These are phyloP conservation scores for Piedraia hortae DNA, from an alignment of 2,329 filamentous ascomycete species.

Conservation along the genomic window DNA sequence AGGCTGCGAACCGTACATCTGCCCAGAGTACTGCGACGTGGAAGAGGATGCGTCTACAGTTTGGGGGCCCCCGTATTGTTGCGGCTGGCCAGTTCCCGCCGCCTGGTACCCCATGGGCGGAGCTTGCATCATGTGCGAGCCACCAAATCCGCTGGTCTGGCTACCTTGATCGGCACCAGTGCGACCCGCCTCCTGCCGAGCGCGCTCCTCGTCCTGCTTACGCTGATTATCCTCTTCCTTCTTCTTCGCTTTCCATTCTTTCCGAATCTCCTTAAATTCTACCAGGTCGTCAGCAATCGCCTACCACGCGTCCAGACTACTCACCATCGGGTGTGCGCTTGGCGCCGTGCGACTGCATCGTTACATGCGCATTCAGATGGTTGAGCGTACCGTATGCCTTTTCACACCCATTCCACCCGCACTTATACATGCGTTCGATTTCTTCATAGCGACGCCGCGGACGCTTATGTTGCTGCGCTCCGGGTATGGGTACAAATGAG, in stretches of 20 bases:
- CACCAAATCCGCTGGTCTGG: constrained; percentile 22
- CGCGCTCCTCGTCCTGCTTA: constrained; percentile 69
- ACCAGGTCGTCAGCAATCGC: too few relatives aligned
- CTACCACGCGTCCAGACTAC: too few relatives aligned
- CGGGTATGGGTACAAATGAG: constrained; percentile 90
- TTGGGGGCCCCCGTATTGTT: constrained; percentile 20
- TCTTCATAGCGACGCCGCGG: constrained; percentile 85
- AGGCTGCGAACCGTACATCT: constrained; percentile 20
- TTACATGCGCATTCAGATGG: constrained; percentile 91
- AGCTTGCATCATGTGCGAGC: constrained; percentile 19
- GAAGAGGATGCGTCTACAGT: constrained; percentile 23
- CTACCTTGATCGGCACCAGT: constrained; percentile 26
- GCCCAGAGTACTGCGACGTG: constrained; percentile 21
- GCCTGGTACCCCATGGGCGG: constrained; percentile 25
- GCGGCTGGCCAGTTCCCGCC: constrained; percentile 16
- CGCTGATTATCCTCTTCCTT: constrained; percentile 87
- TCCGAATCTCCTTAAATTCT: constrained; percentile 99
- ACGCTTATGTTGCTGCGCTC: constrained; percentile 88
- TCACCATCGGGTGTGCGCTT: constrained; percentile 95
- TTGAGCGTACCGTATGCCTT: constrained; percentile 96
- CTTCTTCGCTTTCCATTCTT: constrained; percentile 97
- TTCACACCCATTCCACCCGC: constrained; percentile 92
- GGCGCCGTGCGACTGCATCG: constrained; percentile 87
- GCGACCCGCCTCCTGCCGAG: constrained; percentile 35
- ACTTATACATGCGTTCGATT: constrained; percentile 99